Evolutionary conservation across 2,329 filamentous ascomycete genomes (phyloP).

Genomic region (Pyrenophora graminea): DNA sequence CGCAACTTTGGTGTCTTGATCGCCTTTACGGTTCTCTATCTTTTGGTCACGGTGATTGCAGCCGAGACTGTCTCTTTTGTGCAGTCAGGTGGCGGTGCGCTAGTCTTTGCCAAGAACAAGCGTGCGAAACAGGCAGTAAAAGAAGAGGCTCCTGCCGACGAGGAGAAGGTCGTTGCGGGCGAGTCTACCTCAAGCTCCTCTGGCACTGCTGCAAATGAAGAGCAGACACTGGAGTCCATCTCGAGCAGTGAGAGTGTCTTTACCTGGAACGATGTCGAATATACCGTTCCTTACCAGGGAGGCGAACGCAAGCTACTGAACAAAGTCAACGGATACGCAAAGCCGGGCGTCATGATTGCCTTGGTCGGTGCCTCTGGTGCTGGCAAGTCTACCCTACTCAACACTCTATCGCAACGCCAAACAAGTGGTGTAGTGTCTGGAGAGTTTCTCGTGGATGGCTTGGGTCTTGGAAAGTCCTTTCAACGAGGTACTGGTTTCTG

Average conservation of each 20-base stretch:
- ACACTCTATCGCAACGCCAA: conserved; percentile 75
- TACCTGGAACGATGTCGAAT: conserved; percentile 55
- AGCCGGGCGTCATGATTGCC: conserved; percentile 78
- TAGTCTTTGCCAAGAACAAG: conserved; percentile 73
- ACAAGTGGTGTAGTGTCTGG: conserved; percentile 67
- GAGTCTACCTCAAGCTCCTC: conserved; percentile 30
- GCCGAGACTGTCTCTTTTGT: conserved; percentile 70
- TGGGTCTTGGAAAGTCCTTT: conserved; percentile 61
- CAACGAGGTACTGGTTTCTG: conserved; percentile 73
- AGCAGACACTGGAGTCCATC: conserved; percentile 42
- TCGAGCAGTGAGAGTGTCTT: conserved; percentile 46
- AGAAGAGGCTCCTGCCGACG: conserved; percentile 55
- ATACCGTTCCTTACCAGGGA: conserved; percentile 71
- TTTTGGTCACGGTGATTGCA: conserved; percentile 70
- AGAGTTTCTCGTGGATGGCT: conserved; percentile 73
- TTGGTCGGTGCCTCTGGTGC: conserved; percentile 81
- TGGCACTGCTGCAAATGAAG: conserved; percentile 26
- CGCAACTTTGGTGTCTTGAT: conserved; percentile 79
- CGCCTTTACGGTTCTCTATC: conserved; percentile 74
- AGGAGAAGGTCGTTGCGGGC: conserved; percentile 57
- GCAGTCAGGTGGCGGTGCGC: conserved; percentile 65
- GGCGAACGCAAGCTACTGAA: conserved; percentile 68
- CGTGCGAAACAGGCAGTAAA: conserved; percentile 60
- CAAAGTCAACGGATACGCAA: conserved; percentile 74
- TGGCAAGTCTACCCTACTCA: conserved; percentile 81